Percentiles rank a stretch among this genome's conserved stretches.
These are phyloP conservation scores for Globisporangium barbulae DNA, from an alignment of 352 stramenopile genomes.

Conservation along the genomic window DNA sequence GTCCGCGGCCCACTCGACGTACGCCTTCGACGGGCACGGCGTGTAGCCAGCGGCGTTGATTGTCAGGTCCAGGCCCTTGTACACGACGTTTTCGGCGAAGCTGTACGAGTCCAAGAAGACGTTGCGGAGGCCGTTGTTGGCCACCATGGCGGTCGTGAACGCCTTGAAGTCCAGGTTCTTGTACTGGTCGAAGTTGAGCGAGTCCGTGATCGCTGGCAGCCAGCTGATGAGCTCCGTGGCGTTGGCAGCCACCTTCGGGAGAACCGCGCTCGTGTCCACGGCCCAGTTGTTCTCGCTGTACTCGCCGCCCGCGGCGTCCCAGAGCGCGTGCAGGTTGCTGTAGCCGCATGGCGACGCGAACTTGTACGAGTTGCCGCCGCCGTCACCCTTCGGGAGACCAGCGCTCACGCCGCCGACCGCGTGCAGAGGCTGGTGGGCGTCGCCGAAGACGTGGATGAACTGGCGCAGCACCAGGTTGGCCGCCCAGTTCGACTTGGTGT, in stretches of 20 bases:
- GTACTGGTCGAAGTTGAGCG: conserved; percentile 39
- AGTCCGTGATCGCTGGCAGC: conserved; percentile 29
- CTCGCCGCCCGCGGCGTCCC: conserved; percentile 47
- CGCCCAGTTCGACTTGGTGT: conserved; percentile 59
- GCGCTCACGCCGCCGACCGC: conserved; percentile 40
- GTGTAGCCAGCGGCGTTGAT: conserved; percentile 13
- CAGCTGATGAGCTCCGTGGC: conserved; percentile 44
- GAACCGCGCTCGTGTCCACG: conserved; percentile 13
- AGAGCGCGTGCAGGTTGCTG: conserved; percentile 67
- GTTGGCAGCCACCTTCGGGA: conserved; percentile 24
- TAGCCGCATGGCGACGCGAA: conserved; percentile 46
- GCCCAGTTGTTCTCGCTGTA: conserved; percentile 57
- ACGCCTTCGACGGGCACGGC: conserved; percentile 26
- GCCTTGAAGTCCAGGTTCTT: conserved; percentile 28
- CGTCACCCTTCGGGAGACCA: conserved; percentile 46
- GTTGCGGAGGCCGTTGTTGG: conserved; percentile 24
- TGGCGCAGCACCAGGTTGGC: conserved; percentile 59
- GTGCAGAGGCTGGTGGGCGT: conserved; percentile 65
- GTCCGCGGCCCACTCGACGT: conserved; percentile 28
- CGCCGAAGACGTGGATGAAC: conserved; percentile 71
- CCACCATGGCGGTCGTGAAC: conserved; percentile 30
- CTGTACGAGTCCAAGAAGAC: conserved; percentile 45
- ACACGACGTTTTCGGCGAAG: conserved; percentile 36
- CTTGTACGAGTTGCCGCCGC: conserved; percentile 55
- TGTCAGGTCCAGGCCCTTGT: conserved; percentile 33